A percentile compares a stretch with the other conserved stretches of the same genome.
phyloP scores from a whole-genome alignment of 2,329 filamentous ascomycete species.

The Zopfia rhizophila region DNA sequence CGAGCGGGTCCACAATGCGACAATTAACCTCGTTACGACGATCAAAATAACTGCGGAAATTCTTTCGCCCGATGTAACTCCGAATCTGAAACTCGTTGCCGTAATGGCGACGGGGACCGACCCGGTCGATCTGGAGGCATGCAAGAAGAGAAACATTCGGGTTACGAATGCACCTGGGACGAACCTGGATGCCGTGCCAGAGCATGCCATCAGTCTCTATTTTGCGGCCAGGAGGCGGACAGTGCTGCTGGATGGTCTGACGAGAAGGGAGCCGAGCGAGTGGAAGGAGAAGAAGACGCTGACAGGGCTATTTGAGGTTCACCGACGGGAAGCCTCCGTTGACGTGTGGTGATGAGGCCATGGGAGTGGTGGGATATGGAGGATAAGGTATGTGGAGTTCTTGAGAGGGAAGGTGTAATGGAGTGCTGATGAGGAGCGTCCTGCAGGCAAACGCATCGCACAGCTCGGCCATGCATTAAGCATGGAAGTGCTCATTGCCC shows the following conservation, averaged over 20 bases:
- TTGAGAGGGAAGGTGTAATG: constrained; percentile 1
- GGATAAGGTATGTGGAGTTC: constrained; percentile 50
- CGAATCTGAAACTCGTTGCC: constrained; percentile 57
- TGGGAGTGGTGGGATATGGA: constrained; percentile 63
- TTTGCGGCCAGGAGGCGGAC: constrained; percentile 58
- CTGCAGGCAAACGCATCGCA: constrained; percentile 56
- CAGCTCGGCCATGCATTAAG: constrained; percentile 57
- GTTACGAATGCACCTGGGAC: constrained; percentile 60
- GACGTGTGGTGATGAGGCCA: constrained; percentile 60
- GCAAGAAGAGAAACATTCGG: constrained; percentile 55
- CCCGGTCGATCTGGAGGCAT: constrained; percentile 58
- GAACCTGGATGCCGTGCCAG: constrained; percentile 60
- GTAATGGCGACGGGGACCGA: constrained; percentile 61
- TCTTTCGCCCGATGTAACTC: constrained; percentile 50
- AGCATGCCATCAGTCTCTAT: constrained; percentile 63
- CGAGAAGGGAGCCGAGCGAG: constrained; percentile 42
- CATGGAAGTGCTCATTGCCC: constrained; percentile 62
- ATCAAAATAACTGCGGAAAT: constrained; percentile 54
- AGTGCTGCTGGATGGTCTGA: constrained; percentile 41
- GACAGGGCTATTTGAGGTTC: constrained; percentile 42
- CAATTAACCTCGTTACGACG: constrained; percentile 57
- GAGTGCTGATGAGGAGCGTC: not conserved
- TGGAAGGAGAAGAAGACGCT: constrained; percentile 56
- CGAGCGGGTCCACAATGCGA: constrained; percentile 57
- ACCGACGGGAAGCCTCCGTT: constrained; percentile 52